Conservation (phyloP, 2,329 filamentous ascomycete genomes). For the Microascus cirrosus region DNA sequence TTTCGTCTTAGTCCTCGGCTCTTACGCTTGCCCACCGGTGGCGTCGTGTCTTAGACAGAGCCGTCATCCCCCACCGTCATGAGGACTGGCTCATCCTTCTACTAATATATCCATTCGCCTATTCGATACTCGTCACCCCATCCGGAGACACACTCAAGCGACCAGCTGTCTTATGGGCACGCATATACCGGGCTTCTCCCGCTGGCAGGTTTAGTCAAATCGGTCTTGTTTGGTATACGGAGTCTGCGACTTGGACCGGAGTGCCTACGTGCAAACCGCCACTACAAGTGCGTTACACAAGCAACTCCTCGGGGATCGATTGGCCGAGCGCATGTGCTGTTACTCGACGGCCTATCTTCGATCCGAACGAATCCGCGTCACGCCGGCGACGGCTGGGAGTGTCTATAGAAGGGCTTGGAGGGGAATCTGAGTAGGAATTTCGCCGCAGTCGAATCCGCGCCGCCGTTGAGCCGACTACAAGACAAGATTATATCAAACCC, state of each 20-base stretch:
- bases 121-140: background rate
- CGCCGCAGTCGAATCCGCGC: background rate
- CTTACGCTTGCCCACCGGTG: background rate
- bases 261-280: too few relatives aligned
- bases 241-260: too few relatives aligned
- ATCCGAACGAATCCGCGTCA: too few relatives aligned
- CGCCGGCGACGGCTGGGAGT: too few relatives aligned
- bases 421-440: background rate
- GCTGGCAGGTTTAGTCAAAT: too few relatives aligned
- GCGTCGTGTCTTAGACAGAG: background rate
- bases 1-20: background rate
- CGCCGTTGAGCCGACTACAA: background rate
- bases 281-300: too few relatives aligned
- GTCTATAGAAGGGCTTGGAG: too few relatives aligned
- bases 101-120: background rate
- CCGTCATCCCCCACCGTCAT: background rate
- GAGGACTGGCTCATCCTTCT: background rate
- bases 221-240: too few relatives aligned
- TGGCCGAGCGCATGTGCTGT: too few relatives aligned
- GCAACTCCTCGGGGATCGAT: too few relatives aligned
- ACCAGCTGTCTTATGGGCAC: background rate
- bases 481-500: background rate
- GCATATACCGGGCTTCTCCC: background rate
- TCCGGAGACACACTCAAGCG: too few relatives aligned
- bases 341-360: too few relatives aligned